Percentiles rank a stretch among this genome's conserved stretches.
These are phyloP conservation scores for Ambrosia hybrid DNA, from an alignment of 140 eudicot genomes.

Conservation along the genomic window DNA sequence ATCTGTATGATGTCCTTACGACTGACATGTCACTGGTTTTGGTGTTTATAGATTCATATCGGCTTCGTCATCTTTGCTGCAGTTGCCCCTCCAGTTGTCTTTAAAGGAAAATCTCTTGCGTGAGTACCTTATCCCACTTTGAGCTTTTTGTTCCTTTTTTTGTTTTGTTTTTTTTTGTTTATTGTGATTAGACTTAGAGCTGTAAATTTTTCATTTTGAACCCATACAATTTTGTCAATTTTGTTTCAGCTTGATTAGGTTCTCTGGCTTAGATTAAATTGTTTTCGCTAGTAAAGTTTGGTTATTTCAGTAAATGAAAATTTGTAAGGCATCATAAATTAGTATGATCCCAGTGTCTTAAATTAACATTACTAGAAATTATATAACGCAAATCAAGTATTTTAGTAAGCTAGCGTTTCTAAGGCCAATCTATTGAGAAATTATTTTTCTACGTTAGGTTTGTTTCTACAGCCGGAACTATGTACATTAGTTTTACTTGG, in stretches of 20 bases:
- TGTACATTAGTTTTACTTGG: not conserved
- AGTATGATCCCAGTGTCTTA: no score
- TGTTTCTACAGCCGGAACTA: no score
- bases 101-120: constrained; percentile 94
- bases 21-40: constrained; percentile 21
- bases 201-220: not conserved
- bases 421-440: no score
- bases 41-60: constrained; percentile 68
- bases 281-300: no score
- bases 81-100: constrained; percentile 94
- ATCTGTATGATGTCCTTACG: constrained; percentile 2
- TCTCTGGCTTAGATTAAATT: no score
- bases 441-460: no score
- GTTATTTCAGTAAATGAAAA: no score
- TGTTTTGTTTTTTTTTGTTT: not conserved
- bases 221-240: not conserved
- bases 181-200: not conserved
- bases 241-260: no score
- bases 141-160: not conserved
- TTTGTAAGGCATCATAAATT: no score
- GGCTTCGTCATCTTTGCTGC: constrained; percentile 83
- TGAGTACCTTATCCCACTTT: constrained; percentile 42
- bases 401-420: no score
- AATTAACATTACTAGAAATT: no score
- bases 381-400: no score